Evolutionary conservation across 306 rosid genomes (phyloP).

Genomic region (Citrullus amarus): DNA sequence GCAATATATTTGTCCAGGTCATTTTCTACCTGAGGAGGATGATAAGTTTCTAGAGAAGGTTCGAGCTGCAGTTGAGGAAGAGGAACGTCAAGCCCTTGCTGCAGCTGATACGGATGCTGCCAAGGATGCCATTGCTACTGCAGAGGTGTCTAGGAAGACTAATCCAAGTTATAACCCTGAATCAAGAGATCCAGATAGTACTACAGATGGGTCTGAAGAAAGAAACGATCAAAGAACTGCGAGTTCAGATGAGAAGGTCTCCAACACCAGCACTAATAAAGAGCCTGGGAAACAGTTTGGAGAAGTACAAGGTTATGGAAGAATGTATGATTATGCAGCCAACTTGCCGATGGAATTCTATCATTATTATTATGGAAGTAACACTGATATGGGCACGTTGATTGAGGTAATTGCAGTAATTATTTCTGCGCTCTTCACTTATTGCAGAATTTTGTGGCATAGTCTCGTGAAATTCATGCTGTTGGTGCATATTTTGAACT

Average conservation of each 20-base stretch:
- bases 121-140: conserved; percentile 73
- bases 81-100: conserved; percentile 79
- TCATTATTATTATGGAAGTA: conserved; percentile 90
- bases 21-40: conserved; percentile 88
- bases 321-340: conserved; percentile 50
- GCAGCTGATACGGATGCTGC: conserved; percentile 81
- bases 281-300: conserved; percentile 27
- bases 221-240: conserved; percentile 17
- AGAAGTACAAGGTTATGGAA: conserved; percentile 30
- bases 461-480: neutral
- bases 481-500: neutral
- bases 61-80: conserved; percentile 83
- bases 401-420: conserved; percentile 46
- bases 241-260: conserved; percentile 19
- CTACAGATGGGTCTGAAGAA: conserved; percentile 17
- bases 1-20: conserved; percentile 42
- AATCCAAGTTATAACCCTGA: conserved; percentile 24
- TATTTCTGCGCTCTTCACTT: neutral
- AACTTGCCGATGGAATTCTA: conserved; percentile 82
- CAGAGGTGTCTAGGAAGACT: conserved; percentile 63
- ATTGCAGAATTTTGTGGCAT: neutral
- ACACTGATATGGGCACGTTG: conserved; percentile 78
- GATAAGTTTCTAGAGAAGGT: conserved; percentile 73
- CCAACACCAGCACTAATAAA: conserved; percentile 22
- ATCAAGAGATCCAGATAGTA: conserved; percentile 22